A percentile compares a stretch with the other conserved stretches of the same genome.
These are phyloP conservation scores for Castanopsis chinensis DNA, from an alignment of 306 rosid genomes.

Conservation along the genomic window DNA sequence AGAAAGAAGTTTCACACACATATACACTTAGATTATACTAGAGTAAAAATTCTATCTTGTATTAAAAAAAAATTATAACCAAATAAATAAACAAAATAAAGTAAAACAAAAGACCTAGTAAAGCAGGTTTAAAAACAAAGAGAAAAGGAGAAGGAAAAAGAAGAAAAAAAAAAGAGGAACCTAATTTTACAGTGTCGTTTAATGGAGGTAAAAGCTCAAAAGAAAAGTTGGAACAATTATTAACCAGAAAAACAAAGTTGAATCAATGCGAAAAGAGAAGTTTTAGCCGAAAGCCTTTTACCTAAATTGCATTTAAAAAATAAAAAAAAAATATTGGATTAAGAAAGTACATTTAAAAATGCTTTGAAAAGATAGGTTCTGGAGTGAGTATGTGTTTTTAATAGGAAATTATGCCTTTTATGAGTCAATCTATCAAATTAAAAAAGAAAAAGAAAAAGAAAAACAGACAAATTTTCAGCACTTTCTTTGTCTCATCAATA, in stretches of 20 bases:
- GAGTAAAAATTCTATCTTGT: too few species aligned
- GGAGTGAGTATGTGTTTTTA: not conserved
- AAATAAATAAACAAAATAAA: not conserved
- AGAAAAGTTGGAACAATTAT: too few species aligned
- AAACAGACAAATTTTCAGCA: not conserved
- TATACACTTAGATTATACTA: too few species aligned
- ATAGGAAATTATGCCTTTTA: not conserved
- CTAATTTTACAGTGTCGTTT: not conserved
- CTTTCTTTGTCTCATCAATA: not conserved
- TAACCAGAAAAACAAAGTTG: not conserved
- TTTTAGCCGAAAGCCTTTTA: conserved; percentile 36
- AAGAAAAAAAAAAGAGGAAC: not conserved
- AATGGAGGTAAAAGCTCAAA: not conserved
- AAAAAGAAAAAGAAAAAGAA: not conserved
- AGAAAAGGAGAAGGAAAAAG: not conserved
- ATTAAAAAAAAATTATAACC: too few species aligned
- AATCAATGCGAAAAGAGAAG: conserved; percentile 17
- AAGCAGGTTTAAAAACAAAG: not conserved
- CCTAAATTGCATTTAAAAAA: not conserved
- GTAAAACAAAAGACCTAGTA: too few species aligned
- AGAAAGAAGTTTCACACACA: too few species aligned
- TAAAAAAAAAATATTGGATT: conserved; percentile 11
- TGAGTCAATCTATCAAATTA: not conserved
- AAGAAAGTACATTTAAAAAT: conserved; percentile 26
- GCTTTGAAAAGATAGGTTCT: conserved; percentile 4